Conservation (phyloP, 2,329 filamentous ascomycete genomes). For the Aspergillus alliaceus region DNA sequence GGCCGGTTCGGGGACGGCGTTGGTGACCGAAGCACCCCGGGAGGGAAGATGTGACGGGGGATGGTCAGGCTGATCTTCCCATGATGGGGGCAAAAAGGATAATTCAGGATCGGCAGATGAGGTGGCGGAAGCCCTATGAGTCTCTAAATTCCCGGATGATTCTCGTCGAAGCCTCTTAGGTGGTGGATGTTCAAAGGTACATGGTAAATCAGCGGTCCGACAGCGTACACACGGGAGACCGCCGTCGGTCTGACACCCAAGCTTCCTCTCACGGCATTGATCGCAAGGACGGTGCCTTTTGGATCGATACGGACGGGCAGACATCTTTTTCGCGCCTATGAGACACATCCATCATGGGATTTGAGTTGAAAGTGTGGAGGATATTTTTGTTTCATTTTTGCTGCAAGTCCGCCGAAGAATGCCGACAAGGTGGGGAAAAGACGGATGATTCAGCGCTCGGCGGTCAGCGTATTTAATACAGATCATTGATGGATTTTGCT, state of each 20-base stretch:
- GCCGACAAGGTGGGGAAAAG: background rate
- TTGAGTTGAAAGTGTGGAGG: background rate
- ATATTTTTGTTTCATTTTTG: no score
- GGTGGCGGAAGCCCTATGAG: constrained; percentile 8
- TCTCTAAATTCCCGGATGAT: constrained; percentile 10
- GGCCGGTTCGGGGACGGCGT: background rate
- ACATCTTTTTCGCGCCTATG: constrained; percentile 11
- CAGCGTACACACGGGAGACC: constrained; percentile 27
- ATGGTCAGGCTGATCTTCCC: constrained; percentile 1
- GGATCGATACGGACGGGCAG: constrained; percentile 31
- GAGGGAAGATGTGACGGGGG: background rate
- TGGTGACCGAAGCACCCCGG: constrained; percentile 1
- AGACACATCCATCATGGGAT: constrained; percentile 1
- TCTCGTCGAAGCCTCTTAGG: constrained; percentile 21
- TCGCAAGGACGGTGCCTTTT: constrained; percentile 36
- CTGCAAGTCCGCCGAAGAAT: background rate
- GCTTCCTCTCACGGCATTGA: constrained; percentile 32
- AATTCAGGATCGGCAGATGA: constrained; percentile 3
- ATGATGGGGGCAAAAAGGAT: constrained; percentile 4
- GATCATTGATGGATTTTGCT: no score
- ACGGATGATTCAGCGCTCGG: no score
- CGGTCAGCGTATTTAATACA: no score
- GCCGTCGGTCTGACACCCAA: constrained; percentile 28
- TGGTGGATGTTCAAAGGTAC: constrained; percentile 25
- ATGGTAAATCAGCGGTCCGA: constrained; percentile 23